Base-by-base conservation (phyloP, 345 rosid genomes). In the Populus tremula region DNA sequence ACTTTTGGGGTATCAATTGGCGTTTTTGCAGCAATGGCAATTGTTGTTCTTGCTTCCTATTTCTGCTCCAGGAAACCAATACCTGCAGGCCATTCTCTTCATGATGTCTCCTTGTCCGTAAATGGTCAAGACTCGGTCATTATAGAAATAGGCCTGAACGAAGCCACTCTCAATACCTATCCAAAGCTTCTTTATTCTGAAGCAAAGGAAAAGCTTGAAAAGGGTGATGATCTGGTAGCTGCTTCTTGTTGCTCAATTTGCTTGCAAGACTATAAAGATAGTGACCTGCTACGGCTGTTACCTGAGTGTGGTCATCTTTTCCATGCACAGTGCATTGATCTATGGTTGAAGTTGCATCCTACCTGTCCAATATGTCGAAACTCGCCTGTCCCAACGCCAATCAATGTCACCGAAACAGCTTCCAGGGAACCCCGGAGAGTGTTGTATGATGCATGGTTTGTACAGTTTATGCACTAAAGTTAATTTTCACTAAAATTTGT, bases 291-390 rank as follows among this genome's bases (percentile, higher is more conserved):
- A 47, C 76, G 84, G n/a, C 67, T 78, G 71, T 74, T 86, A n/a
- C 86, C 85, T 3, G 76, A 73, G 5, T 86, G 88, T 23, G 78
- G 72, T 41, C 88, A 85, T 79, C 45, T 81, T 25, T 85, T 83
- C 77, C 88, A 85, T 73, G 47, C 23, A 5, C 39, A 67, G 17
- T 85, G 88, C 69, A 27, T 86, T 4, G 85, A 86, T 71, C 78
- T 78, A 13, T 86, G 88, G 88, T 54, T 86, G 39, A 74, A 71
- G 75, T 36, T 80, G 81, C 83, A 83, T 45, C 21, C 81, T 27
- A 76, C 86, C 1, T 86, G 88, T 67, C 88, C 88, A 25, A 47
- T 86, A 3, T 86, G 88, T 53, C 79, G 88, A 70, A 86, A 45
- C 20, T 72, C 82, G 9, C 85, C 84, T 27, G 8, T 67, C 14